These are phyloP conservation scores for Biscogniauxia sp. DNA, from an alignment of 2,329 filamentous ascomycete species.

Conservation along the genomic window DNA sequence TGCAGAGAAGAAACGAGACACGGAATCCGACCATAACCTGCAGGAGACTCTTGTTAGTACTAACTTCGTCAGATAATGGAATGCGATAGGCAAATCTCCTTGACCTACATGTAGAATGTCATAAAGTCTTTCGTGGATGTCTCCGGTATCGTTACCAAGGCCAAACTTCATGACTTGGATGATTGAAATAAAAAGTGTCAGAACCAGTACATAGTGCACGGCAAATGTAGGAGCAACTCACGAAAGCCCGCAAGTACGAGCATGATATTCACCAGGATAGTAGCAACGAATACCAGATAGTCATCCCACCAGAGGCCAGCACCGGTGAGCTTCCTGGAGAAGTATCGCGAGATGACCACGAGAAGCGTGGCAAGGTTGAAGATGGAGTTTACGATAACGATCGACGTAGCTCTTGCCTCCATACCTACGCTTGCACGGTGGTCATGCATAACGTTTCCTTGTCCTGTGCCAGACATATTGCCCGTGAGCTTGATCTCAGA, in stretches of 20 bases:
- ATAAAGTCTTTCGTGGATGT: background rate
- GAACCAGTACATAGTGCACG: background rate
- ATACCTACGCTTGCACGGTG: background rate
- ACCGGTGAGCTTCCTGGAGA: slow-evolving; percentile 12
- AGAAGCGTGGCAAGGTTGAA: slow-evolving; percentile 5
- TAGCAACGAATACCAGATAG: slow-evolving; percentile 12
- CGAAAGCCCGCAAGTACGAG: slow-evolving; percentile 2
- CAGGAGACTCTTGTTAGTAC: background rate
- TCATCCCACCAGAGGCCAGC: slow-evolving; percentile 22
- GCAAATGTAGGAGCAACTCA: slow-evolving; percentile 1
- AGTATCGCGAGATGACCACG: slow-evolving; percentile 15
- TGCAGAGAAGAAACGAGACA: slow-evolving; percentile 30
- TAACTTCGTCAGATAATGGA: background rate
- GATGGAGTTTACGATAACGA: slow-evolving; percentile 8
- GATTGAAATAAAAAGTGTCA: background rate
- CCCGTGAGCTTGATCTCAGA: background rate
- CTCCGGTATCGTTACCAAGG: background rate
- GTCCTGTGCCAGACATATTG: background rate
- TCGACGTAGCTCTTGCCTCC: background rate
- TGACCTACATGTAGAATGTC: background rate
- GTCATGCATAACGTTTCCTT: background rate
- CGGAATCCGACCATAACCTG: slow-evolving; percentile 3
- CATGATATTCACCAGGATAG: slow-evolving; percentile 4
- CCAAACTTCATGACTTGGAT: background rate
- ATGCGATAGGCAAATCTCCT: background rate